phyloP scores from a whole-genome alignment of 1,284 basidiomycete species.

The Moniliophthora roreri region DNA sequence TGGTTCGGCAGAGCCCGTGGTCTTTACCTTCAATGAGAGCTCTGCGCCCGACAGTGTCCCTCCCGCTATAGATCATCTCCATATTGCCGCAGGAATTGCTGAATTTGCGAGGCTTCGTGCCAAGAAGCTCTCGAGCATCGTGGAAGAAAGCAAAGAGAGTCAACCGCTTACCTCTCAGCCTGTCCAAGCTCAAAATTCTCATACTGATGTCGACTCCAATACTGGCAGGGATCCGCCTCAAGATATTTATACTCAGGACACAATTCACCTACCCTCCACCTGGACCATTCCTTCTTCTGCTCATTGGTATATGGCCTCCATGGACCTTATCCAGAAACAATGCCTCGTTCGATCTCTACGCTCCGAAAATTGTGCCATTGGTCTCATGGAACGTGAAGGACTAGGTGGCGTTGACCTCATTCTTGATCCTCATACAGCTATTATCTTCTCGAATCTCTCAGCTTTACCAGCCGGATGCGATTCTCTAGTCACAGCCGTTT shows the following conservation, averaged over 20 bases:
- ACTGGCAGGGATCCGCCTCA: constrained; percentile 25
- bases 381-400: constrained; percentile 60
- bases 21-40: no score
- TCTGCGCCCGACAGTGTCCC: neutral
- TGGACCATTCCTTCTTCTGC: constrained; percentile 30
- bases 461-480: constrained; percentile 53
- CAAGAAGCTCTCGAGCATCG: constrained; percentile 26
- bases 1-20: no score
- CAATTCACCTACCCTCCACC: constrained; percentile 41
- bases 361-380: constrained; percentile 42
- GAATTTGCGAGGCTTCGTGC: constrained; percentile 38
- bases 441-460: constrained; percentile 56
- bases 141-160: constrained; percentile 3
- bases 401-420: constrained; percentile 57
- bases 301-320: constrained; percentile 69
- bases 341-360: constrained; percentile 51
- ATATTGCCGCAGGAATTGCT: constrained; percentile 26
- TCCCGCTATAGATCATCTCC: neutral
- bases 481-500: constrained; percentile 37
- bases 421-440: constrained; percentile 54
- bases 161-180: constrained; percentile 16
- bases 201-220: constrained; percentile 7
- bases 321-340: constrained; percentile 66
- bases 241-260: constrained; percentile 48
- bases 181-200: neutral